A percentile compares a stretch with the other conserved stretches of the same genome.
These are phyloP conservation scores for Solanum hybrid DNA, from an alignment of 305 asterid genomes.

Conservation along the genomic window DNA sequence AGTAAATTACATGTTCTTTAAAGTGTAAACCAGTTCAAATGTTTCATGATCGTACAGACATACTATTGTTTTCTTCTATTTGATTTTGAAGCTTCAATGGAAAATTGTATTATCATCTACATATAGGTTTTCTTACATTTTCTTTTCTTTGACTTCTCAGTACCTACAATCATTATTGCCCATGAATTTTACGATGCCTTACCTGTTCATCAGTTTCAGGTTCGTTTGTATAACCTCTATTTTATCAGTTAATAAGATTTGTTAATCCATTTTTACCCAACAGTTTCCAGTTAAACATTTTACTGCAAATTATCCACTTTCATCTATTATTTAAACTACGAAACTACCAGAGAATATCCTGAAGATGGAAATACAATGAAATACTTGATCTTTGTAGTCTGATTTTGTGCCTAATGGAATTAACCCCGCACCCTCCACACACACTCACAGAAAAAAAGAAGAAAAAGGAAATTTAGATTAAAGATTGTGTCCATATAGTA, in stretches of 20 bases:
- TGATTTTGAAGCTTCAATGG: neutral
- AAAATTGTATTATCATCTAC: neutral
- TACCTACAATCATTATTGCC: slow-evolving; percentile 68
- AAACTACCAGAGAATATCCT: neutral
- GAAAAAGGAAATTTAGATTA: neutral
- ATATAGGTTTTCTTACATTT: neutral
- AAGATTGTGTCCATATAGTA: neutral
- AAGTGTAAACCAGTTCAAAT: neutral
- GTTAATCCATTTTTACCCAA: neutral
- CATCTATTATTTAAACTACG: neutral
- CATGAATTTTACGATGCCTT: slow-evolving; percentile 92
- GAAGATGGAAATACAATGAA: neutral
- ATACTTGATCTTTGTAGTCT: neutral
- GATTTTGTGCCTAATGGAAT: neutral
- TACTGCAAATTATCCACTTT: neutral
- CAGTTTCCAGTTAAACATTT: neutral
- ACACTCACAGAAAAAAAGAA: neutral
- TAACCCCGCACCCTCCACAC: neutral
- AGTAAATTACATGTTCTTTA: neutral
- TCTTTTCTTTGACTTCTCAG: slow-evolving; percentile 30
- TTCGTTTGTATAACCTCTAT: slow-evolving; percentile 13
- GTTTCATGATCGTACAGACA: neutral
- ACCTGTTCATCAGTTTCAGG: slow-evolving; percentile 98
- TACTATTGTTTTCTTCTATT: neutral
- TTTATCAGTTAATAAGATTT: neutral